Conservation (phyloP, 208 protist genomes). For the Acanthamoeba healyi region DNA sequence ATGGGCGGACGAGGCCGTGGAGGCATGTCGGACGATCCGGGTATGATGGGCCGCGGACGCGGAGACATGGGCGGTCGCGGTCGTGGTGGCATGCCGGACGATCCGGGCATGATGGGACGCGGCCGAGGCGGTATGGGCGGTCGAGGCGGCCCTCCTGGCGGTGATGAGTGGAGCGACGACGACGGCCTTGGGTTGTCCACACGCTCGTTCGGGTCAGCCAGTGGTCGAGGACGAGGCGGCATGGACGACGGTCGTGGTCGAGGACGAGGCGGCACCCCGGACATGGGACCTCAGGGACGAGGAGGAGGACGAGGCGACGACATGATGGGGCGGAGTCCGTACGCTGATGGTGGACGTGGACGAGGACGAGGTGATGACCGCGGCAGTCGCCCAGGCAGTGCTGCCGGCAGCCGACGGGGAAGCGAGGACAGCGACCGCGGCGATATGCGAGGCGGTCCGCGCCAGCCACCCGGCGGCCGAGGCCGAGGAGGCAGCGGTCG, state of each 20-base stretch:
- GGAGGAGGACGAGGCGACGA: not conserved
- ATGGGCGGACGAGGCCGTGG: not conserved
- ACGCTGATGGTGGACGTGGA: not conserved
- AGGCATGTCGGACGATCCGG: not conserved
- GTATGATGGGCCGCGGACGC: no score
- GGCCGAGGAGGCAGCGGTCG: not conserved
- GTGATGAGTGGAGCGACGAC: not conserved
- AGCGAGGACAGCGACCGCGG: slow-evolving; percentile 31
- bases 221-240: not conserved
- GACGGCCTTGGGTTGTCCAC: not conserved
- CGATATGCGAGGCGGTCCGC: not conserved
- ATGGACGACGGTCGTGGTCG: not conserved
- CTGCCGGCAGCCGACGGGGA: not conserved
- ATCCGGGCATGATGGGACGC: not conserved
- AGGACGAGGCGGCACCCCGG: not conserved
- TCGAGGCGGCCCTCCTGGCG: no score
- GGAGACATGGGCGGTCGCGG: not conserved
- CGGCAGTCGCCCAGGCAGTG: not conserved
- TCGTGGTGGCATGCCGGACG: no score
- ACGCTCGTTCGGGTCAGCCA: not conserved
- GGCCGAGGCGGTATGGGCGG: no score
- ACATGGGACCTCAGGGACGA: not conserved
- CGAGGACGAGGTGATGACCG: not conserved
- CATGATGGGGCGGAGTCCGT: not conserved
- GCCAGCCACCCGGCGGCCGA: not conserved